Percentiles rank a stretch among this genome's conserved stretches.
Evolutionary conservation across 2,329 filamentous ascomycete species (phyloP).

Genomic region (Seiridium unicorne): DNA sequence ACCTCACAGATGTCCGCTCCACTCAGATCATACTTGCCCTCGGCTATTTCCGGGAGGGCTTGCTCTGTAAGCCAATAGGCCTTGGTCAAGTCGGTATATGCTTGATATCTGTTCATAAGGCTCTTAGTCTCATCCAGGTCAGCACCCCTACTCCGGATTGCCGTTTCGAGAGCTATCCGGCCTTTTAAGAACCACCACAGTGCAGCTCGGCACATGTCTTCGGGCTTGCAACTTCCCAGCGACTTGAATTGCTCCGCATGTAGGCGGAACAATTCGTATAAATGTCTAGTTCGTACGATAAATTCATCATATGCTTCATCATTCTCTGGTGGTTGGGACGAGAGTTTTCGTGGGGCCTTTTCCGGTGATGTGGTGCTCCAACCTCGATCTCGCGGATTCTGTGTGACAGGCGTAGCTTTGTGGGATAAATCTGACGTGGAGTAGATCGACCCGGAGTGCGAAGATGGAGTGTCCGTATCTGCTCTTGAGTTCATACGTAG

Average conservation of each 20-base stretch:
- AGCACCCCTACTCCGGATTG: constrained; percentile 64
- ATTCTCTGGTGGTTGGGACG: constrained; percentile 31
- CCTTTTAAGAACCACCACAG: constrained; percentile 91
- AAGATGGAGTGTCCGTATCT: constrained; percentile 20
- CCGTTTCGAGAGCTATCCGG: constrained; percentile 69
- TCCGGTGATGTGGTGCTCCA: constrained; percentile 18
- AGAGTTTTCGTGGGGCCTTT: constrained; percentile 30
- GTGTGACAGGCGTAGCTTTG: constrained; percentile 23
- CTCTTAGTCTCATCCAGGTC: constrained; percentile 53
- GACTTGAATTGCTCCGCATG: constrained; percentile 74
- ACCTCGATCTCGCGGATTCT: constrained; percentile 15
- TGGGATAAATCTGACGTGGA: constrained; percentile 25
- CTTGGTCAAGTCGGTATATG: constrained; percentile 83
- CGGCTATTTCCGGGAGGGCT: constrained; percentile 48
- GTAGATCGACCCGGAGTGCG: constrained; percentile 21
- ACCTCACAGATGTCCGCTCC: constrained; percentile 51
- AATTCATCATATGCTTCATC: constrained; percentile 67
- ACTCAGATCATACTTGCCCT: constrained; percentile 37
- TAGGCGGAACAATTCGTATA: constrained; percentile 73
- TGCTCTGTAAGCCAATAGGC: constrained; percentile 74
- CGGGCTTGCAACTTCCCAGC: constrained; percentile 58
- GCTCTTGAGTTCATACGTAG: constrained; percentile 16
- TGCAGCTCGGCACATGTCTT: constrained; percentile 69
- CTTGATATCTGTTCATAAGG: constrained; percentile 65
- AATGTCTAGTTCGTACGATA: constrained; percentile 66